A percentile compares a stretch with the other conserved stretches of the same genome.
phyloP scores from a whole-genome alignment of 2,329 filamentous ascomycete species.

The Botrytis galanthina region DNA sequence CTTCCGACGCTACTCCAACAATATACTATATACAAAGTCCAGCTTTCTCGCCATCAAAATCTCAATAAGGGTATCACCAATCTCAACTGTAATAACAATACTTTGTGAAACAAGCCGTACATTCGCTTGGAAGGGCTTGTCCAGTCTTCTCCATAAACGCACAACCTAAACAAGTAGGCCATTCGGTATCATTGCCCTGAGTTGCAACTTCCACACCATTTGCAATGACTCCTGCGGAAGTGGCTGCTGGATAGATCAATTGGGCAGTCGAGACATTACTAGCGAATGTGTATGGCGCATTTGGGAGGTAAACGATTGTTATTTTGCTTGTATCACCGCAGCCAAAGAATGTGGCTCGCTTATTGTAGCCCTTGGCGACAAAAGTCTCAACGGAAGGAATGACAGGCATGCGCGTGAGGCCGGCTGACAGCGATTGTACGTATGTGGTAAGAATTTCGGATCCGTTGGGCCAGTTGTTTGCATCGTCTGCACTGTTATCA shows the following conservation, averaged over 20 bases:
- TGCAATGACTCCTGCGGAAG: conserved; percentile 42
- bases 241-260: conserved; percentile 39
- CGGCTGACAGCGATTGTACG: conserved; percentile 25
- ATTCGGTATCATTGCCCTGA: conserved; percentile 38
- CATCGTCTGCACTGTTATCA: conserved; percentile 47
- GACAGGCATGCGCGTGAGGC: conserved; percentile 44
- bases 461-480: conserved; percentile 43
- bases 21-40: not conserved
- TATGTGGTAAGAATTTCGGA: conserved; percentile 41
- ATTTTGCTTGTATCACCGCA: conserved; percentile 38
- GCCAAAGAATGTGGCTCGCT: conserved; percentile 44
- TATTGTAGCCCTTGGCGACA: conserved; percentile 37
- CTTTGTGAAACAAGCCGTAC: conserved; percentile 42
- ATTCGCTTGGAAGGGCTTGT: conserved; percentile 37
- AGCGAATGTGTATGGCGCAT: conserved; percentile 41
- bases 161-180: conserved; percentile 45
- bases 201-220: conserved; percentile 43
- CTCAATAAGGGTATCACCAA: not conserved
- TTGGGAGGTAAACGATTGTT: conserved; percentile 42
- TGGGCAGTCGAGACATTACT: conserved; percentile 38
- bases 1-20: not conserved
- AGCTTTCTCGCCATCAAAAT: not conserved
- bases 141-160: conserved; percentile 41
- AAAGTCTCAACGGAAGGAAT: conserved; percentile 42
- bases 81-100: conserved; percentile 39